Evolutionary conservation across 208 protist species (phyloP), one percentile per base, ranked within the genome.

Genomic region (Tritrichomonas foetus): DNA sequence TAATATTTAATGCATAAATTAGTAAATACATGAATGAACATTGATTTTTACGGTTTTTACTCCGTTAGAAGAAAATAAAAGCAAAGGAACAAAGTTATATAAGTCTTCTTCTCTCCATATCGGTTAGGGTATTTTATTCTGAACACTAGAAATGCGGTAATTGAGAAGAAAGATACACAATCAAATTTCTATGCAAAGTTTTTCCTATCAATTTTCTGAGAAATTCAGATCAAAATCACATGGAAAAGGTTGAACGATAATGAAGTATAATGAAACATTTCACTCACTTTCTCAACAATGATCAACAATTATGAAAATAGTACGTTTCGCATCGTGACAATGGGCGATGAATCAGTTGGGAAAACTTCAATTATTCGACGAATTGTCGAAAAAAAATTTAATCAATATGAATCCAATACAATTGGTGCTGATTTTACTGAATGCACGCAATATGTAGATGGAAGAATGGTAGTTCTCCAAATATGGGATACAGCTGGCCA

Each of bases 401-500:
- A 50, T 16, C 41, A 82, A 36, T 50, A 53, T 30, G 41, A 82
- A 9, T 20, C 41, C 5, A n/a, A 33, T 2, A 82, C 74, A 27
- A 36, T 50, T 9, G 74, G 74, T 20, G 33, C 74, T 9, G 27
- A 82, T n/a, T 82, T 50, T 50, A 14, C 30, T 14, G 50, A 11
- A 30, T 50, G 16, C 8, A 82, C 74, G n/a, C 20, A 30, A 33
- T 50, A 82, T 50, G 1, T 22, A 20, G 13, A 25, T 11, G 74
- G 50, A 30, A 20, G 41, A 33, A 36, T 47, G 30, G 22, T 82
- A 50, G 41, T 50, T 8, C 20, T 82, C 9, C 41, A 82, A 82
- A 50, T 82, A n/a, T 82, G 74, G 74, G 74, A 82, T 53, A 82
- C 74, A n/a, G 74, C 74, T 50, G 74, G 74, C 0, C 74, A 82